These are phyloP conservation scores for Neurospora sublineolata DNA, from an alignment of 495 filamentous ascomycete species.

Conservation along the genomic window DNA sequence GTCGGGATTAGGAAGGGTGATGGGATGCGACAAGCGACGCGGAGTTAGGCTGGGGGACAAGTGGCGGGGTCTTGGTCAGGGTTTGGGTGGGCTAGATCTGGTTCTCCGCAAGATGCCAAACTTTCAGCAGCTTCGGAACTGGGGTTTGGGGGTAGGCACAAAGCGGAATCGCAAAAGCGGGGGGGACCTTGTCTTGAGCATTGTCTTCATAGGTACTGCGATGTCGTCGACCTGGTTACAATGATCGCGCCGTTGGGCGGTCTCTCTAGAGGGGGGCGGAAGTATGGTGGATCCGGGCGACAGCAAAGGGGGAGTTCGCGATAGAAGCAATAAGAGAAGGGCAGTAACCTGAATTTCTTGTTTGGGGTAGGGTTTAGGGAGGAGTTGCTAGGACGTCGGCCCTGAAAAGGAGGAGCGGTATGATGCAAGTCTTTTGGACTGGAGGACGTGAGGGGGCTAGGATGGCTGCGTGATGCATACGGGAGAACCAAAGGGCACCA, in stretches of 20 bases:
- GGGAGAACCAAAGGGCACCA: background rate
- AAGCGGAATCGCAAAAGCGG: slow-evolving; percentile 16
- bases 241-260: slow-evolving; percentile 1
- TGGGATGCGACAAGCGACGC: background rate
- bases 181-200: slow-evolving; percentile 43
- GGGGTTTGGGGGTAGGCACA: slow-evolving; percentile 3
- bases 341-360: background rate
- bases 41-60: background rate
- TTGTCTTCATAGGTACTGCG: slow-evolving; percentile 23
- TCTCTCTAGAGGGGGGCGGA: slow-evolving; percentile 2
- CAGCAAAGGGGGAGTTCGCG: slow-evolving; percentile 9
- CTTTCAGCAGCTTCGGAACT: slow-evolving; percentile 15
- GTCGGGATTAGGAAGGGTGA: background rate
- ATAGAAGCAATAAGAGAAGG: background rate
- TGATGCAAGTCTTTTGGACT: background rate
- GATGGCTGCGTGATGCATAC: background rate
- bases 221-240: slow-evolving; percentile 1
- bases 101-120: slow-evolving; percentile 20
- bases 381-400: background rate
- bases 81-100: slow-evolving; percentile 7
- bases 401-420: background rate
- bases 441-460: background rate
- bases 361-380: background rate
- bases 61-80: slow-evolving; percentile 14
- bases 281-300: slow-evolving; percentile 3